These are phyloP conservation scores for Saccharomyces hybrid DNA, from an alignment of 1,139 yeast species.

Conservation along the genomic window DNA sequence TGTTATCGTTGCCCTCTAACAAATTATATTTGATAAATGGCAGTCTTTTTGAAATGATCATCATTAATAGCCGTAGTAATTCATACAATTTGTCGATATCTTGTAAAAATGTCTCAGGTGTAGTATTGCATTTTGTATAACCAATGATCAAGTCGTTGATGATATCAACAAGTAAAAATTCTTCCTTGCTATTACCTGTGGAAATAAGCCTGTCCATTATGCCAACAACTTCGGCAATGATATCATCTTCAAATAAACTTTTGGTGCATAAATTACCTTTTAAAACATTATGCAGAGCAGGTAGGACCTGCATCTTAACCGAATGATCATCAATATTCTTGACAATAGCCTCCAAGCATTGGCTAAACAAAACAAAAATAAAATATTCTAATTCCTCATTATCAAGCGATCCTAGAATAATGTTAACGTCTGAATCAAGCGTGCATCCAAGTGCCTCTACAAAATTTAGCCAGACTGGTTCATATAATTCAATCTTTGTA, in stretches of 20 bases:
- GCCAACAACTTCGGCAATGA: slow-evolving; percentile 71
- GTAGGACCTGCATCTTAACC: slow-evolving; percentile 38
- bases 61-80: slow-evolving; percentile 59
- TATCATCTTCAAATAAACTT: slow-evolving; percentile 56
- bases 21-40: slow-evolving; percentile 50
- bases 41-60: slow-evolving; percentile 51
- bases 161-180: slow-evolving; percentile 48
- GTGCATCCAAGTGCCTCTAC: slow-evolving; percentile 70
- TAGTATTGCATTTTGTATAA: slow-evolving; percentile 26
- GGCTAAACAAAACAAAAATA: slow-evolving; percentile 74
- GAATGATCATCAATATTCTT: slow-evolving; percentile 28
- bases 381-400: slow-evolving; percentile 60
- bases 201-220: slow-evolving; percentile 66
- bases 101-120: slow-evolving; percentile 37
- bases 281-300: slow-evolving; percentile 51
- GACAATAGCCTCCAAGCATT: slow-evolving; percentile 70
- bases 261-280: slow-evolving; percentile 52
- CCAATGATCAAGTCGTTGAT: slow-evolving; percentile 42
- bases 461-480: slow-evolving; percentile 70
- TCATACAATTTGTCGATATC: slow-evolving; percentile 77
- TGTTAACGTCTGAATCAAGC: slow-evolving; percentile 46
- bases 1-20: slow-evolving; percentile 30
- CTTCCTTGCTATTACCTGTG: slow-evolving; percentile 50
- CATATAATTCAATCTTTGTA: slow-evolving; percentile 48
- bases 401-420: slow-evolving; percentile 34